These are phyloP conservation scores for Rhododendron griersonianum DNA, from an alignment of 148 eudicot genomes.

Conservation along the genomic window DNA sequence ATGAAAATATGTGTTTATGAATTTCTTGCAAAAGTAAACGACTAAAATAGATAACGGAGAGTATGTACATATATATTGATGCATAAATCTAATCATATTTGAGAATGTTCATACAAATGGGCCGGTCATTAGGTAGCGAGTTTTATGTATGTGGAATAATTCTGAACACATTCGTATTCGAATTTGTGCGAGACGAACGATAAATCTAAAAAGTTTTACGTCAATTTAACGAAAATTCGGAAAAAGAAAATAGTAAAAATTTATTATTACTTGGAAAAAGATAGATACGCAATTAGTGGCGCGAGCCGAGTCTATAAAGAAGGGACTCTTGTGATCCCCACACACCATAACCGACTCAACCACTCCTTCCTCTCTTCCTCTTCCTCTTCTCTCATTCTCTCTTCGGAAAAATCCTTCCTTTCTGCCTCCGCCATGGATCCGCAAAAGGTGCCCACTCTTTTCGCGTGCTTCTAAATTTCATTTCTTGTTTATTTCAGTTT, in stretches of 20 bases:
- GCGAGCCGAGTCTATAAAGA: neutral
- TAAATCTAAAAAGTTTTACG: neutral
- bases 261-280: neutral
- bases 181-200: neutral
- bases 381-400: neutral
- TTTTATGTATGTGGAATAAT: no score
- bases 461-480: neutral
- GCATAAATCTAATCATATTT: neutral
- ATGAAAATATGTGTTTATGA: no score
- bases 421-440: constrained; percentile 44
- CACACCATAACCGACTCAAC: neutral
- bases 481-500: neutral
- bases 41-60: no score
- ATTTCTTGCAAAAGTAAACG: no score
- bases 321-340: neutral
- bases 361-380: neutral
- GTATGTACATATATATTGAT: no score
- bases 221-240: no score
- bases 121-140: neutral
- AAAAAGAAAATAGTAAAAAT: no score
- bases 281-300: neutral
- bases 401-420: neutral
- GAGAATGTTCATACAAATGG: neutral
- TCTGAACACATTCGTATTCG: neutral
- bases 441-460: constrained; percentile 35